Conservation (phyloP, 2,329 filamentous ascomycete genomes). For the Curvularia hawaiiensis region DNA sequence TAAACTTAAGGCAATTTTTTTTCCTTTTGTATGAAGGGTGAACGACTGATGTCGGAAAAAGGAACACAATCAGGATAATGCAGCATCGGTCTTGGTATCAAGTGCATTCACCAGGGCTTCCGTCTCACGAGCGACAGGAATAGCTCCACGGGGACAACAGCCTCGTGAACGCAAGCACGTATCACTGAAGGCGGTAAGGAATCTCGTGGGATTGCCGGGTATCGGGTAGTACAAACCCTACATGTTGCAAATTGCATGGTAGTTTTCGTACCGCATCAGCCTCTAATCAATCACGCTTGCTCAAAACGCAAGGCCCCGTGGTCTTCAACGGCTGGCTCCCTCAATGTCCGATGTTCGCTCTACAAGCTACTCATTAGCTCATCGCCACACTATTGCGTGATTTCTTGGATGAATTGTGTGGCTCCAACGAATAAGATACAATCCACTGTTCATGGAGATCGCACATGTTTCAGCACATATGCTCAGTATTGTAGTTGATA, state of each 20-base stretch:
- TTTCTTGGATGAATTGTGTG: too few relatives aligned
- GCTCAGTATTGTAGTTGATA: too few relatives aligned
- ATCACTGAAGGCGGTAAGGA: too few relatives aligned
- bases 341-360: neutral
- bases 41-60: neutral
- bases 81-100: neutral
- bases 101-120: neutral
- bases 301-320: neutral
- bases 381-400: too few relatives aligned
- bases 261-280: neutral
- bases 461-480: too few relatives aligned
- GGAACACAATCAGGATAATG: neutral
- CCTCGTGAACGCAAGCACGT: neutral
- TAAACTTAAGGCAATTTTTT: constrained; percentile 38
- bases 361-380: neutral
- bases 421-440: too few relatives aligned
- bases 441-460: too few relatives aligned
- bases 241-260: neutral
- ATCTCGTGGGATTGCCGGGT: too few relatives aligned
- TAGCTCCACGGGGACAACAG: neutral
- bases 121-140: neutral
- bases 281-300: neutral
- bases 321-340: neutral
- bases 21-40: neutral
- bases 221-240: neutral